A percentile compares a stretch with the other conserved stretches of the same genome.
These are phyloP conservation scores for Murraya koenigii DNA, from an alignment of 345 rosid genomes.

Conservation along the genomic window DNA sequence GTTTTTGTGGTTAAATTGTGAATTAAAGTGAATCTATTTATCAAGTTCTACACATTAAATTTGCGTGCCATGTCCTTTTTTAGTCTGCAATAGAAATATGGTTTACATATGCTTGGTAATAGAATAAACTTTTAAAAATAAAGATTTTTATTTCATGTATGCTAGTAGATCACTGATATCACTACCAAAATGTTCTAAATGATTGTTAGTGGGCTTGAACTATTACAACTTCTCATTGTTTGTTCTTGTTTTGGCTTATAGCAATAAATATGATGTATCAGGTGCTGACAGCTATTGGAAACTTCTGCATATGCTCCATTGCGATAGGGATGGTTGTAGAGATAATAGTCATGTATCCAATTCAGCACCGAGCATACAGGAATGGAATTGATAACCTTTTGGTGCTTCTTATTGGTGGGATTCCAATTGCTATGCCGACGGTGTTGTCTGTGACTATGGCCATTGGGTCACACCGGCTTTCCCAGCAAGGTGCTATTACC, in stretches of 20 bases:
- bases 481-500: constrained; percentile 83
- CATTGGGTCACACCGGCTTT: constrained; percentile 78
- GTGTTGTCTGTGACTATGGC: constrained; percentile 89
- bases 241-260: neutral
- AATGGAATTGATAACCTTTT: constrained; percentile 75
- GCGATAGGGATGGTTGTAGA: constrained; percentile 64
- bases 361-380: constrained; percentile 66
- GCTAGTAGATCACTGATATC: neutral
- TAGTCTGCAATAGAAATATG: neutral
- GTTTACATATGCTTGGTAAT: neutral
- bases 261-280: constrained; percentile 15
- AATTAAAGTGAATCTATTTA: neutral
- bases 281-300: constrained; percentile 85
- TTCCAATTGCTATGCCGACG: constrained; percentile 91
- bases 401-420: constrained; percentile 87
- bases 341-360: constrained; percentile 71
- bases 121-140: neutral
- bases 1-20: neutral
- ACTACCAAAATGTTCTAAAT: neutral
- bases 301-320: constrained; percentile 82
- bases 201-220: neutral
- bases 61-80: neutral
- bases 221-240: neutral
- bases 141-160: neutral
- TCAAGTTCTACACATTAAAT: neutral